Percentiles rank a stretch among this genome's conserved stretches.
phyloP scores from a whole-genome alignment of 331 rosid genomes.

The Dryas integrifolia region DNA sequence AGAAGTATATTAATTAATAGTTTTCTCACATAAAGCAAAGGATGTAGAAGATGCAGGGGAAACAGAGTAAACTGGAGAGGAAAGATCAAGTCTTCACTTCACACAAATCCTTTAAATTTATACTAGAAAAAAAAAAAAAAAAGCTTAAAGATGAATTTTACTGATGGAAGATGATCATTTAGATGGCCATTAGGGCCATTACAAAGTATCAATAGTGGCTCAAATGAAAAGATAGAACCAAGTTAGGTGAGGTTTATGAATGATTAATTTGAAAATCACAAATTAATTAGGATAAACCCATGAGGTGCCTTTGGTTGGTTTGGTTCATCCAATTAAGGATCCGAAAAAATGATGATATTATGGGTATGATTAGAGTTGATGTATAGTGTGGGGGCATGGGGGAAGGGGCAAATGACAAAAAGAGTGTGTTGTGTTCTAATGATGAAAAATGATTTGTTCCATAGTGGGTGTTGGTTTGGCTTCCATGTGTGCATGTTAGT shows the following conservation, averaged over 20 bases:
- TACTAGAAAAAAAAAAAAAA: no score
- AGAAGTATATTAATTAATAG: not conserved
- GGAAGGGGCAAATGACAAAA: slow-evolving; percentile 38
- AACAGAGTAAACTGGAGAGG: not conserved
- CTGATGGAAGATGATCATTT: not conserved
- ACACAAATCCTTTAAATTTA: not conserved
- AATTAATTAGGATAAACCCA: not conserved
- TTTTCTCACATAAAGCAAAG: not conserved
- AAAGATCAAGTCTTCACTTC: slow-evolving; percentile 1
- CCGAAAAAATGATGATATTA: slow-evolving; percentile 28
- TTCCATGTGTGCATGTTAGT: slow-evolving; percentile 40
- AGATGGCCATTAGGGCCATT: not conserved
- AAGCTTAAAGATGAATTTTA: no score
- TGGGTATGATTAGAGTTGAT: slow-evolving; percentile 53
- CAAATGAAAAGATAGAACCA: not conserved
- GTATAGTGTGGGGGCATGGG: slow-evolving; percentile 25
- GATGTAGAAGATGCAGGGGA: not conserved
- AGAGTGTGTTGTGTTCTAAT: slow-evolving; percentile 31
- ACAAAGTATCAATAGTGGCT: not conserved
- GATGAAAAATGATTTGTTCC: slow-evolving; percentile 38
- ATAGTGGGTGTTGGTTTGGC: slow-evolving; percentile 38
- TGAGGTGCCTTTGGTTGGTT: slow-evolving; percentile 12
- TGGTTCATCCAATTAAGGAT: not conserved
- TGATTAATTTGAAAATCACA: not conserved
- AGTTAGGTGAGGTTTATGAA: not conserved